A percentile compares a stretch with the other conserved stretches of the same genome.
phyloP scores from a whole-genome alignment of 305 asterid genomes.

The Fraxinus sp. region DNA sequence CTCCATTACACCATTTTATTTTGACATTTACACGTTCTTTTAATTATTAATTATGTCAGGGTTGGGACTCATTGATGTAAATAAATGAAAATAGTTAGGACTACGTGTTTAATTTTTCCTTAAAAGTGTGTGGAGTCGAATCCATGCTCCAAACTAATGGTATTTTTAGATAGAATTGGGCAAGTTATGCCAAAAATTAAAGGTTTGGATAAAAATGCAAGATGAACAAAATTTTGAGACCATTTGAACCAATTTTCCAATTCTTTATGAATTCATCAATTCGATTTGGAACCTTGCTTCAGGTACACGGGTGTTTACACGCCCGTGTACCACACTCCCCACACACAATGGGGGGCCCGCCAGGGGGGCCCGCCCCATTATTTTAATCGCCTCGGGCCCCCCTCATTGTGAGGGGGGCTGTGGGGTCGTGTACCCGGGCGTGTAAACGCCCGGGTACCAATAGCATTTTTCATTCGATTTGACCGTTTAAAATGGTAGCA shows the following conservation, averaged over 20 bases:
- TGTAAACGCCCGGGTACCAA: too few relatives aligned
- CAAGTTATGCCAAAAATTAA: not conserved
- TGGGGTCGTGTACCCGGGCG: too few relatives aligned
- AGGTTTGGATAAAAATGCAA: not conserved
- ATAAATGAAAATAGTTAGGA: not conserved
- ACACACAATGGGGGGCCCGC: too few relatives aligned
- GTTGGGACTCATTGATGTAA: not conserved
- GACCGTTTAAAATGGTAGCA: not conserved
- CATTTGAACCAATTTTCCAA: not conserved
- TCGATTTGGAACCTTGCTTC: too few relatives aligned
- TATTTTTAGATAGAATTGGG: not conserved
- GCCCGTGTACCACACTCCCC: too few relatives aligned
- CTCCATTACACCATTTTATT: not conserved
- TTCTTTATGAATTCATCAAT: not conserved
- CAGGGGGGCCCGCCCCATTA: too few relatives aligned
- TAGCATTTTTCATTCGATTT: too few relatives aligned
- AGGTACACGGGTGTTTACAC: too few relatives aligned
- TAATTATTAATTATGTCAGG: not conserved
- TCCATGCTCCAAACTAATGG: not conserved
- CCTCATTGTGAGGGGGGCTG: too few relatives aligned
- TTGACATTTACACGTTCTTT: not conserved
- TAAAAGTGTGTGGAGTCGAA: not conserved
- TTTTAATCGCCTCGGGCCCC: too few relatives aligned
- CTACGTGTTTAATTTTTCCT: not conserved
- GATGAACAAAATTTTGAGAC: not conserved